Evolutionary conservation across 2,329 filamentous ascomycete species (phyloP), one percentile per base, ranked within the genome.

Genomic region (Fonsecaea nubica): DNA sequence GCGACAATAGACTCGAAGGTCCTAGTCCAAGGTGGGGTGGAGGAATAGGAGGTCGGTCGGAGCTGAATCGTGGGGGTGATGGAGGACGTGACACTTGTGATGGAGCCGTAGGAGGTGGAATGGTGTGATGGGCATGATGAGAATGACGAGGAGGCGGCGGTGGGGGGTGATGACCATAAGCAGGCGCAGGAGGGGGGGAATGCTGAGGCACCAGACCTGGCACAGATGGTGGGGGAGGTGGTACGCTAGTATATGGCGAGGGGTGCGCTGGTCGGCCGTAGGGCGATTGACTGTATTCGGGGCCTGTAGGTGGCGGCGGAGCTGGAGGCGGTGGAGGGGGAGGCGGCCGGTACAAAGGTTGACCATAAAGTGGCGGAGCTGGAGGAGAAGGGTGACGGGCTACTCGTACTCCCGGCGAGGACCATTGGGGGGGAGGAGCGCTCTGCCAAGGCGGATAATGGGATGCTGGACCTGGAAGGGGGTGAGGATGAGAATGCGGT

Each of bases 361-460:
- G 67, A 64, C 77, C 78, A 65, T 77, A 77, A 32, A 75, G 72
- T 45, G 75, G 74, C 36, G 74, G 70, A 3, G 69, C 66, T 32
- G 71, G 65, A 30, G 72, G 70, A 50, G 74, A 72, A 36, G 76
- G 77, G 48, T 83, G 77, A 13, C 81, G 80, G 21, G 83, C 82
- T 62, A 83, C 81, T 82, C 86, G 73, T 80, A 84, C 50, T 78
- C 71, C 56, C 3, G 79, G 74, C 5, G 81, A 77, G 8, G 80
- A 65, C 64, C 69, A 67, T 15, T 65, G 66, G 1, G 63, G 55
- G 21, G n/a, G 74, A 68, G 55, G 74, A 66, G 71, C 64, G 13
- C 68, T 68, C 12, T 72, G 64, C 48, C 12, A 76, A 21, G 60
- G 30, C 21, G 58, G 50, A 58, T 66, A 70, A 55, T 69, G 70